phyloP scores from a whole-genome alignment of 805 yeast genomes.

The Jamesozyma jinghongensis region DNA sequence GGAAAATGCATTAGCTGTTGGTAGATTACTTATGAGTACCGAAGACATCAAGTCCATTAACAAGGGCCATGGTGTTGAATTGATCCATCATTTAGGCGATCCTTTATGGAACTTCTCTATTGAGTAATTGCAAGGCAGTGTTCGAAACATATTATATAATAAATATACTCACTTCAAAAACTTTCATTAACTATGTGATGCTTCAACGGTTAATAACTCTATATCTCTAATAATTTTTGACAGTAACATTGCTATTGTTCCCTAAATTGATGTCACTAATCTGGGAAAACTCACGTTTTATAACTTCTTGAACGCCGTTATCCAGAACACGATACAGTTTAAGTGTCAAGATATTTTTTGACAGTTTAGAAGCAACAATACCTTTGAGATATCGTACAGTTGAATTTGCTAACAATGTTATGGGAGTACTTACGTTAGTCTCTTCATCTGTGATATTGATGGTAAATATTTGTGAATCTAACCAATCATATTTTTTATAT shows the following conservation, averaged over 20 bases:
- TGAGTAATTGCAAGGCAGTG: conserved; percentile 27
- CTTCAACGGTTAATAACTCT: not conserved
- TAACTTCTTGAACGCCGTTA: not conserved
- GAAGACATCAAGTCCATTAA: conserved; percentile 76
- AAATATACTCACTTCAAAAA: not conserved
- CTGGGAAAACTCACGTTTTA: conserved; percentile 1
- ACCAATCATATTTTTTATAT: conserved; percentile 4
- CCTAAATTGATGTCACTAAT: conserved; percentile 1
- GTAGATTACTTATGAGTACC: conserved; percentile 79
- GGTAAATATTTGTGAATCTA: conserved; percentile 8
- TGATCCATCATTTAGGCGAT: conserved; percentile 78
- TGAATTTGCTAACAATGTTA: conserved; percentile 10
- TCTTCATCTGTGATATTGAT: conserved; percentile 7
- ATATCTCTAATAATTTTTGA: not conserved
- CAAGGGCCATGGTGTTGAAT: conserved; percentile 84
- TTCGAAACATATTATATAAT: not conserved
- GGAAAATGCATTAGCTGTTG: conserved; percentile 82
- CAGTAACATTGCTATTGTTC: not conserved
- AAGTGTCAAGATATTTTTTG: conserved; percentile 5
- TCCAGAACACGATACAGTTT: conserved; percentile 5
- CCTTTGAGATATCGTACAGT: conserved; percentile 21
- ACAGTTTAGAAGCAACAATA: conserved; percentile 8
- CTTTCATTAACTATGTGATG: not conserved
- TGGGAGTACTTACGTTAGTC: not conserved
- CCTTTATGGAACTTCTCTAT: conserved; percentile 67